Conservation (phyloP, 768 basidiomycete genomes). For the Agaricus subrufescens region DNA sequence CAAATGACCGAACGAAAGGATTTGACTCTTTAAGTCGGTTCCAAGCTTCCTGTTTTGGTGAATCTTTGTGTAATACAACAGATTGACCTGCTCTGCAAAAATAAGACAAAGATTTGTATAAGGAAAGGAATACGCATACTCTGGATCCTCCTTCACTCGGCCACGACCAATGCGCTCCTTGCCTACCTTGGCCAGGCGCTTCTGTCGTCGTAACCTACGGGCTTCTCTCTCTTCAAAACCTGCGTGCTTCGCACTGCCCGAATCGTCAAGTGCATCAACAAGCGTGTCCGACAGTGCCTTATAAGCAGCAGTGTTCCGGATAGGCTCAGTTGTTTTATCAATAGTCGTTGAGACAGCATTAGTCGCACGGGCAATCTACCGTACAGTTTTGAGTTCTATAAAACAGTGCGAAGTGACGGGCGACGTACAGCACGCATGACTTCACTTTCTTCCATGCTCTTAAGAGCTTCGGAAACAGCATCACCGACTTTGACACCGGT, state of each 20-base stretch:
- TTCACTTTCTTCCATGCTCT: constrained; percentile 93
- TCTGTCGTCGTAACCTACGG: constrained; percentile 73
- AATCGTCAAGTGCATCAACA: constrained; percentile 91
- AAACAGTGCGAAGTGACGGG: neutral
- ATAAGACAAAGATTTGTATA: constrained; percentile 1
- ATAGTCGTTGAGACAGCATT: constrained; percentile 83
- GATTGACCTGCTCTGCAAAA: constrained; percentile 73
- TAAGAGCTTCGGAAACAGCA: constrained; percentile 88
- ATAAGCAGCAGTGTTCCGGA: constrained; percentile 93
- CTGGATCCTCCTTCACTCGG: constrained; percentile 66
- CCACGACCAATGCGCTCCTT: constrained; percentile 49
- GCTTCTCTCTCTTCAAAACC: constrained; percentile 96
- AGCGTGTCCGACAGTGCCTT: constrained; percentile 86
- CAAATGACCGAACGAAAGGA: constrained; percentile 61
- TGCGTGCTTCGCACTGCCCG: constrained; percentile 87
- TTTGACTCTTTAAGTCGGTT: constrained; percentile 75
- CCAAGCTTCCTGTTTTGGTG: constrained; percentile 77
- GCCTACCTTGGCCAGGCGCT: constrained; percentile 82
- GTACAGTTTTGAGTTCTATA: neutral
- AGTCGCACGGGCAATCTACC: constrained; percentile 79
- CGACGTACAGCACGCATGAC: constrained; percentile 77
- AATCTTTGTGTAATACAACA: constrained; percentile 79
- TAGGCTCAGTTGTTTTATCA: constrained; percentile 89
- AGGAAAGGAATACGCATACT: constrained; percentile 47
- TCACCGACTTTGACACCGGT: constrained; percentile 90